These are phyloP conservation scores for Cokeromyces recurvatus DNA, from an alignment of 371 early-diverging fungal genomes.

Conservation along the genomic window DNA sequence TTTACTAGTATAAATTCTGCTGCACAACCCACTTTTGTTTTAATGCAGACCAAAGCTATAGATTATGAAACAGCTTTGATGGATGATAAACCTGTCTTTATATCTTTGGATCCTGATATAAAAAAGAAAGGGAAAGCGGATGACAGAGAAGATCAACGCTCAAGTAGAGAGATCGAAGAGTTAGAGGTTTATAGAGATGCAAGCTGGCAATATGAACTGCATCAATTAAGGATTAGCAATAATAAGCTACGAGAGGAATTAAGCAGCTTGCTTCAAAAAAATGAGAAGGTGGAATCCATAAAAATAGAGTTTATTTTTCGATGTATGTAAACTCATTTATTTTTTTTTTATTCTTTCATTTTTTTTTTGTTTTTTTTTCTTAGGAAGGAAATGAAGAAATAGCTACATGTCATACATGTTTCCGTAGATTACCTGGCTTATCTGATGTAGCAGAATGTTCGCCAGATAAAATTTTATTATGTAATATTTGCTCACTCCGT, in stretches of 20 bases:
- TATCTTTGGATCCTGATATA: conserved; percentile 23
- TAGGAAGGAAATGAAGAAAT: conserved; percentile 15
- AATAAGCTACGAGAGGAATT: conserved; percentile 32
- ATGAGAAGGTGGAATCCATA: background rate
- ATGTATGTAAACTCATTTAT: background rate
- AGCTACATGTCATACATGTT: conserved; percentile 9
- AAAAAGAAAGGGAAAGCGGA: conserved; percentile 25
- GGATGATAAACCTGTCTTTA: conserved; percentile 19
- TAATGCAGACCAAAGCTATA: conserved; percentile 34
- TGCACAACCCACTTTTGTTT: conserved; percentile 30
- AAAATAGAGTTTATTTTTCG: background rate
- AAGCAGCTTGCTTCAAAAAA: conserved; percentile 3
- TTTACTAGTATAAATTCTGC: too few relatives aligned
- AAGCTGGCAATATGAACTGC: conserved; percentile 34
- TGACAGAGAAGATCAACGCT: background rate
- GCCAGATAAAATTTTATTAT: conserved; percentile 13
- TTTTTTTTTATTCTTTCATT: too few relatives aligned
- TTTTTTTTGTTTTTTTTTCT: too few relatives aligned
- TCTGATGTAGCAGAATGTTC: conserved; percentile 9
- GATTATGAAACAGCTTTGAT: conserved; percentile 7
- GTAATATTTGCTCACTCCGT: conserved; percentile 18
- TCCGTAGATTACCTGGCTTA: conserved; percentile 18
- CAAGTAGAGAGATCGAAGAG: background rate
- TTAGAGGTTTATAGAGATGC: conserved; percentile 18
- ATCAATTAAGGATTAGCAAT: conserved; percentile 35